Evolutionary conservation across 331 rosid species (phyloP), one percentile per base, ranked within the genome.

Genomic region (Telfairia occidentalis): DNA sequence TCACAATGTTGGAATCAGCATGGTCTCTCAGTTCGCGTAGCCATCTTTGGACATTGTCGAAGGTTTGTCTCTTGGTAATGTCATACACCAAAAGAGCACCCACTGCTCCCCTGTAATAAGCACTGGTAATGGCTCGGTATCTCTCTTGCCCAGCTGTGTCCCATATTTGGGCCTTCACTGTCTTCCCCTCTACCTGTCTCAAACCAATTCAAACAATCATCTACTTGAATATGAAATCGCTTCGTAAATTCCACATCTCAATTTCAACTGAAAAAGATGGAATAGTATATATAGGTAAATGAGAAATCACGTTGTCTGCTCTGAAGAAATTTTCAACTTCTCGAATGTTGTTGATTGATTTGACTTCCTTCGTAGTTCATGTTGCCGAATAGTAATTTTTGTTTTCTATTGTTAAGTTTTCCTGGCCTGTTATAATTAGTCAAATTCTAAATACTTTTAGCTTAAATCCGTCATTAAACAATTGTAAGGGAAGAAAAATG

Each of bases 141-240:
- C 97, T 92, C 84, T 92, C 98, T 83, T 92, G 98, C 6, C 98
- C 98, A 1, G 98, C 97, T 1, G 98, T 92, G 81, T 92, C 98
- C 98, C 98, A 92, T 89, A 92, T 92, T 83, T 92, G 98, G 58
- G 98, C 98, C 84, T 92, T 92, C n/a, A 89, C 89, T 1, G 98
- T 92, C 86, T 92, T 90, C 45, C 98, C 97, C 78, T 92, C 97
- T 64, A 92, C 89, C 98, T 92, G 84, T 72, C 70, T 60, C 60
- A 53, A 28, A 48, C 59, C 75, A 58, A 65, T 24, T 50, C 71
- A 6, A 40, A 66, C 50, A 30, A 52, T 52, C 52, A 45, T 69
- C 55, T 26, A 43, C 38, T 71, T 29, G 4, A 71, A 26, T 13
- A 8, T 18, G 32, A 30, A 37, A 32, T 13, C 40, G 29, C 13